phyloP scores from a whole-genome alignment of 1,284 basidiomycete species.

The Wallemia ichthyophaga region DNA sequence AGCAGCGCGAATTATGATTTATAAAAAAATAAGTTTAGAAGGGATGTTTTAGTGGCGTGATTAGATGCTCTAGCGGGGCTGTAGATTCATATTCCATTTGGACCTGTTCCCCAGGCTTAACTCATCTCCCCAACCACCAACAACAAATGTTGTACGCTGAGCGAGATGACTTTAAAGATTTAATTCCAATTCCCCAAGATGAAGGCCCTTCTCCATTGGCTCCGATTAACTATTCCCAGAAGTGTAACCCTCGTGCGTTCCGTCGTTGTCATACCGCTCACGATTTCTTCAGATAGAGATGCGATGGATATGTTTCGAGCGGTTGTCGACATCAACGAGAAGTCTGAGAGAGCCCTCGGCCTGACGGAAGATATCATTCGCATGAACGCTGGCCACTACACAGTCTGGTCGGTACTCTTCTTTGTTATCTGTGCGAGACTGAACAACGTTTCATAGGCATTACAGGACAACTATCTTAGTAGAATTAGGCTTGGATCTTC shows the following conservation, averaged over 20 bases:
- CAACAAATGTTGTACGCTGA: conserved; percentile 2
- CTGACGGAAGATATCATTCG: conserved; percentile 60
- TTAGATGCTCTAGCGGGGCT: no score
- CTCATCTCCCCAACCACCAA: neutral
- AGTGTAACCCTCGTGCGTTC: conserved; percentile 7
- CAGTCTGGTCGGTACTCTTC: conserved; percentile 37
- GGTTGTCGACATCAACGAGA: conserved; percentile 39
- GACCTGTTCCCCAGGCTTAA: neutral
- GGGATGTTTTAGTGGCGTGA: no score
- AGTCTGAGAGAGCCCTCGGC: conserved; percentile 42
- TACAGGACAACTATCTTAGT: conserved; percentile 63
- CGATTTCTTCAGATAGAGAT: conserved; percentile 40
- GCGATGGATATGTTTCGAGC: conserved; percentile 73
- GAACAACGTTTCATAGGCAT: conserved; percentile 33
- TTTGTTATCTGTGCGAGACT: conserved; percentile 2
- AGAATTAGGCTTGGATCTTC: conserved; percentile 31
- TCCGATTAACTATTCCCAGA: conserved; percentile 10
- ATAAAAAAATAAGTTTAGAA: neutral
- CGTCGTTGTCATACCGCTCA: neutral
- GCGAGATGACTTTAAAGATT: conserved; percentile 9
- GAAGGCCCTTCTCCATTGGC: conserved; percentile 11
- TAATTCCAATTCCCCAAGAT: conserved; percentile 10
- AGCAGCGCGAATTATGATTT: conserved; percentile 1
- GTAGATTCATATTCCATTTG: no score
- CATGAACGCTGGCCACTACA: conserved; percentile 73